Conservation (phyloP, 2,329 filamentous ascomycete genomes). For the Whalleya microplaca region DNA sequence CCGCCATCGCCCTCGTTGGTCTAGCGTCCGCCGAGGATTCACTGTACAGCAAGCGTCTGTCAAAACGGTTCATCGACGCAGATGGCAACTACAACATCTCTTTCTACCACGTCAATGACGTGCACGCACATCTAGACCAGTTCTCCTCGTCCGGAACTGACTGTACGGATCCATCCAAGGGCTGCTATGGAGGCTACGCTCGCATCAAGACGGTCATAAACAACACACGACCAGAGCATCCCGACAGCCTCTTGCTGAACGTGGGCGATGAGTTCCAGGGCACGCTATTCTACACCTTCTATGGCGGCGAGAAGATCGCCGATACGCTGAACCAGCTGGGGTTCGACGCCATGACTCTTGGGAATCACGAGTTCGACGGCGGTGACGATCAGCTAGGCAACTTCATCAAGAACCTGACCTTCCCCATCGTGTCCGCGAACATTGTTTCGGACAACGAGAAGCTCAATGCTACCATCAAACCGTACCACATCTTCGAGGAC, state of each 20-base stretch:
- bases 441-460: constrained; percentile 62
- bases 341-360: constrained; percentile 71
- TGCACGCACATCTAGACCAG: constrained; percentile 69
- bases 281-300: constrained; percentile 69
- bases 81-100: constrained; percentile 60
- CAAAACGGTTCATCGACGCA: constrained; percentile 53
- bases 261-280: constrained; percentile 73
- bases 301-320: constrained; percentile 70
- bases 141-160: constrained; percentile 65
- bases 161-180: constrained; percentile 58
- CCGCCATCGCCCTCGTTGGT: constrained; percentile 11
- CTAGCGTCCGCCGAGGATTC: constrained; percentile 46
- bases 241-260: constrained; percentile 66
- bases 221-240: constrained; percentile 57
- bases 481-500: constrained; percentile 66
- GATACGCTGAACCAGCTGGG: constrained; percentile 66
- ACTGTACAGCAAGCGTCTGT: constrained; percentile 51
- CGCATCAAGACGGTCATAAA: constrained; percentile 65
- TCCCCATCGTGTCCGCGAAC: constrained; percentile 67
- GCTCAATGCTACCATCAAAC: constrained; percentile 66
- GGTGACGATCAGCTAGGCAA: constrained; percentile 65
- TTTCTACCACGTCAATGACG: constrained; percentile 72
- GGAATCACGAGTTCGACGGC: constrained; percentile 70
- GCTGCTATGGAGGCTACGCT: constrained; percentile 68
- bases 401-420: constrained; percentile 66